Percentiles rank a stretch among this genome's conserved stretches.
Evolutionary conservation across 2,329 filamentous ascomycete genomes (phyloP).

Genomic region (Emmonsiellopsis sp.): DNA sequence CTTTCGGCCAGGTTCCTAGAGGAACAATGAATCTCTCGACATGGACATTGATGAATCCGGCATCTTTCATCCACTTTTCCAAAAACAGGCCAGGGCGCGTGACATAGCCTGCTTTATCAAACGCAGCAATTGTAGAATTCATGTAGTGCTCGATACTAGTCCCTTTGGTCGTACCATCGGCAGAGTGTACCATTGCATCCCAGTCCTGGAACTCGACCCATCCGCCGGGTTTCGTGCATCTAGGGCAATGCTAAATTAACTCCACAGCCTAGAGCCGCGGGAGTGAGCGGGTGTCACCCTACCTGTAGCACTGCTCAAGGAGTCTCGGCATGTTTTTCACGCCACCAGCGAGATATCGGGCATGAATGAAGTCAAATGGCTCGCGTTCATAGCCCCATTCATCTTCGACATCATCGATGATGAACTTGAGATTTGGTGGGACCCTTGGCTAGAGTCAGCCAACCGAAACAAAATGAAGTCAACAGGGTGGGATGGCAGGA

Average conservation of each 20-base stretch:
- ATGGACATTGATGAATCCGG: constrained; percentile 17
- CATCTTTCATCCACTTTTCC: constrained; percentile 13
- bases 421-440: constrained; percentile 47
- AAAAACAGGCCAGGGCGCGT: constrained; percentile 5
- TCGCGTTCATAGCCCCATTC: constrained; percentile 47
- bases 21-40: constrained; percentile 14
- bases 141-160: constrained; percentile 3
- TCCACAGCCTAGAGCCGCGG: not conserved
- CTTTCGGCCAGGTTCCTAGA: constrained; percentile 19
- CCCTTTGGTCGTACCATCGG: constrained; percentile 1
- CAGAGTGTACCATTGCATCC: constrained; percentile 9
- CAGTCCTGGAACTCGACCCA: constrained; percentile 34
- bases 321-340: constrained; percentile 48
- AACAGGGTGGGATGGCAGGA: not conserved
- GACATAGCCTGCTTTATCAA: constrained; percentile 1
- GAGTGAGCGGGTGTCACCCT: constrained; percentile 11
- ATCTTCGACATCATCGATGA: constrained; percentile 50
- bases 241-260: not conserved
- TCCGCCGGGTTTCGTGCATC: constrained; percentile 29
- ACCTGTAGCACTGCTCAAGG: constrained; percentile 41
- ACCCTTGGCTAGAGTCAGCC: constrained; percentile 21
- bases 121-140: not conserved
- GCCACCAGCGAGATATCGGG: constrained; percentile 47
- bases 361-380: constrained; percentile 53
- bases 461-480: not conserved